Evolutionary conservation across 2,329 filamentous ascomycete species (phyloP).

Genomic region (Fusarium liriodendri): DNA sequence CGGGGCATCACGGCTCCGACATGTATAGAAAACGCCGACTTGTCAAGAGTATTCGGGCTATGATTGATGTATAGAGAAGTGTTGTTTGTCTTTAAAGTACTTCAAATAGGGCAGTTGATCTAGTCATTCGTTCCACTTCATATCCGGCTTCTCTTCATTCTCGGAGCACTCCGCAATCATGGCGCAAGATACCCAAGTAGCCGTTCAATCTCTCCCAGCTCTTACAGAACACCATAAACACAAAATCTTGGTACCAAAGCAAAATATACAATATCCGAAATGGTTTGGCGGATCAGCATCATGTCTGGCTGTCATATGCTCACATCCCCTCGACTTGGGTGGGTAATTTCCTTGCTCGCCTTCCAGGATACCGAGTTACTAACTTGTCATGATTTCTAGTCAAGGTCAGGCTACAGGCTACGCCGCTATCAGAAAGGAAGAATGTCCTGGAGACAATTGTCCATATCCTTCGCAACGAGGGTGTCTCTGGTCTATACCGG

Average conservation of each 20-base stretch:
- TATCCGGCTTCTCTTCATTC: background rate
- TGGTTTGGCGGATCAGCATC: constrained; percentile 27
- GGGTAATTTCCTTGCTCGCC: background rate
- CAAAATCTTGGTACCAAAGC: background rate
- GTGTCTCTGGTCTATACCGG: constrained; percentile 7
- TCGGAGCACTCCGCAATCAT: background rate
- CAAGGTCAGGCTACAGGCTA: constrained; percentile 22
- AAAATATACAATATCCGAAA: constrained; percentile 16
- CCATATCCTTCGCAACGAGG: constrained; percentile 14
- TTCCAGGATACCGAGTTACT: background rate
- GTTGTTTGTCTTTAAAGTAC: background rate
- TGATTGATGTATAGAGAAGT: background rate
- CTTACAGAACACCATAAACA: background rate
- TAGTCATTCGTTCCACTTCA: background rate
- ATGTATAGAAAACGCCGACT: background rate
- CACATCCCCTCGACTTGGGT: constrained; percentile 27
- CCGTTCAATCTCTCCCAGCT: background rate
- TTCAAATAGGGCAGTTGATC: background rate
- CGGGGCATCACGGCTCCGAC: background rate
- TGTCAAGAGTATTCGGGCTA: background rate
- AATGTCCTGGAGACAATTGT: constrained; percentile 4
- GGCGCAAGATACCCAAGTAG: background rate
- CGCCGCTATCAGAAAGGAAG: constrained; percentile 9
- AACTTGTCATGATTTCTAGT: background rate
- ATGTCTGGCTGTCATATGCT: constrained; percentile 24